Base-by-base conservation (phyloP, 2,329 filamentous ascomycete genomes). In the Aspergillus texensis region DNA sequence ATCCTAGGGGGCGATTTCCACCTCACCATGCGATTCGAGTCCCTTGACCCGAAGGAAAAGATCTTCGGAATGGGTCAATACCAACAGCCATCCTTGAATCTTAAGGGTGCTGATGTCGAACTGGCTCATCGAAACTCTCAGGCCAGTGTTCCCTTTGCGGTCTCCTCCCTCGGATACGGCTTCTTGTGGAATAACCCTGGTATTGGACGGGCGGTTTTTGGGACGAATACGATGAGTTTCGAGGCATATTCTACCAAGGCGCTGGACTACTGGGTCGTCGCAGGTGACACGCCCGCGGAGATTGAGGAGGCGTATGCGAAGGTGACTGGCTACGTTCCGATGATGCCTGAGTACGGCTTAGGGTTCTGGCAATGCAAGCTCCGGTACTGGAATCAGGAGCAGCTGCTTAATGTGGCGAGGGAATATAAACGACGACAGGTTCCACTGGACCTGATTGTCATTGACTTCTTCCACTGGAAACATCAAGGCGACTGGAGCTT, bases 1-100 rank as follows among this genome's bases (percentile, higher is more conserved):
- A 81, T 83, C 2, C 74, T 81, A 0, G 86, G 86, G 6, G 81
- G 82, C 46, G 81, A 85, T 60, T 89, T 86, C 69, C 82, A 86
- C 58, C 76, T 89, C 10, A 89, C 86, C 0, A 78, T 83, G 67
- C 81, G 88, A 0, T 82, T 90, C 59, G 88, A 90, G 71, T 85
- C 83, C 1, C 71, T 85, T 58, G 74, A 84, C 59, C 74, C 77
- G 0, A 77, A 84, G 21, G 88, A 90, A 72, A 86, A 84, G 70
- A 84, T 90, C n/a, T 90, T 83, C 68, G 88, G 88, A 24, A 90
- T 90, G 87, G 88, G 88, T 0, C 88, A 90, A 74, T 90, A 90
- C 64, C 88, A 90, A 69, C 87, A 90, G 67, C 84, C 86, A 0
- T 82, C 80, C 58, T 77, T 90, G n/a, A 82, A 90, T 70, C 79